Base-by-base conservation (phyloP, 352 stramenopile genomes). In the Phytophthora citricola region DNA sequence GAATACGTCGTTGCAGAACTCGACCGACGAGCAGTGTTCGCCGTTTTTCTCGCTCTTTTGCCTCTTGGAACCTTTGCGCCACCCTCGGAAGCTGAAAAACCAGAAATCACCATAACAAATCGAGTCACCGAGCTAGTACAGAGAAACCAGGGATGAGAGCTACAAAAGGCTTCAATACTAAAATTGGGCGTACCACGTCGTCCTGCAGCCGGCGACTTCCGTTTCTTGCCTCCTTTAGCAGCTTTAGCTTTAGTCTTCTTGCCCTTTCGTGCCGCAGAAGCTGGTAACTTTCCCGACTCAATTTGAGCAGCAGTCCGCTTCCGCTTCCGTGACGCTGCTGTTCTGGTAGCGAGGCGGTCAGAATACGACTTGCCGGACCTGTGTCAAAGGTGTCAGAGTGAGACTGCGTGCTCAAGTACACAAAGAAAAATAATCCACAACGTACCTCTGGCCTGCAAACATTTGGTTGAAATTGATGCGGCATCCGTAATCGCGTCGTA, bases 391-490 rank as follows among this genome's bases (percentile, higher is more conserved):
- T 11, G 40, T 46, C 17, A 9, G 20, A 22, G 27, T 29, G 40
- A 15, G 17, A 46, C n/a, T 12, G 17, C 4, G 6, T 15, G 40
- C 9, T 29, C 6, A 14, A 27, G 17, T n/a, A n/a, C 8, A 46
- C 29, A 22, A 11, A 36, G 11, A 31, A 43, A 22, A 26, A 17
- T 43, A 4, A 20, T 7, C 1, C 40, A 14, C n/a, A 27, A 22
- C 11, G n/a, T 51, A 91, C 84, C 80, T 85, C 44, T 83, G 81
- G 8, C 87, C 84, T 5, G 77, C 78, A 48, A 92, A 92, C 81
- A 92, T 90, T 43, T 74, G 75, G n/a, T 48, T 75, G 58, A 90
- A 92, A 43, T 90, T 79, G 57, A 92, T 81, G 40, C 76, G 66
- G 55, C 84, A 91, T n/a, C 69, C 66, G 34, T 82, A 85, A 54